Evolutionary conservation across 345 rosid species (phyloP).

Genomic region (Crucihimalaya himalaica): DNA sequence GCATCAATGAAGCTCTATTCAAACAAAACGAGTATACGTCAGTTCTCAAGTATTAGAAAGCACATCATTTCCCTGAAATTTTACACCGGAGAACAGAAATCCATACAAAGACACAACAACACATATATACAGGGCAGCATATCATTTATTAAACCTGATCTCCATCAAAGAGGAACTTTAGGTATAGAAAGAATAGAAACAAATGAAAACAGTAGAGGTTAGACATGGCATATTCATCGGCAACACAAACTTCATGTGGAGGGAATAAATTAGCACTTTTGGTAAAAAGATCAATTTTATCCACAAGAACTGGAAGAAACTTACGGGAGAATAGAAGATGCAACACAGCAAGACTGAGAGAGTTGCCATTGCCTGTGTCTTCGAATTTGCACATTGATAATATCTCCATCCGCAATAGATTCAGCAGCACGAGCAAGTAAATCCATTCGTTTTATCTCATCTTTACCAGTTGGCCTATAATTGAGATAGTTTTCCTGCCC

Average conservation of each 20-base stretch:
- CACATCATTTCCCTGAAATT: slow-evolving; percentile 5
- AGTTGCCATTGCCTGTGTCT: slow-evolving; percentile 98
- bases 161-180: not conserved
- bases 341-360: slow-evolving; percentile 68
- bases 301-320: slow-evolving; percentile 41
- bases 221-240: slow-evolving; percentile 11
- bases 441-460: slow-evolving; percentile 78
- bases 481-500: slow-evolving; percentile 94
- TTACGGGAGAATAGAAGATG: slow-evolving; percentile 91
- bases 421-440: slow-evolving; percentile 90
- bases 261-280: not conserved
- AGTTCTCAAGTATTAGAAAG: slow-evolving; percentile 24
- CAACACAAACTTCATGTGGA: slow-evolving; percentile 19
- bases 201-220: not conserved
- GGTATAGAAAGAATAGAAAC: slow-evolving; percentile 18
- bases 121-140: slow-evolving; percentile 10
- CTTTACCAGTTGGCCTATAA: slow-evolving; percentile 78
- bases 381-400: slow-evolving; percentile 89
- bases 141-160: slow-evolving; percentile 1
- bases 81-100: not conserved
- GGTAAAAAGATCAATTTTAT: slow-evolving; percentile 8
- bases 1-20: slow-evolving; percentile 78
- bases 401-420: slow-evolving; percentile 89
- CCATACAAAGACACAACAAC: slow-evolving; percentile 13
- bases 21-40: slow-evolving; percentile 34